A percentile compares a stretch with the other conserved stretches of the same genome.
Evolutionary conservation across 2,329 filamentous ascomycete species (phyloP).

Genomic region (Tolypocladium guangdongense): DNA sequence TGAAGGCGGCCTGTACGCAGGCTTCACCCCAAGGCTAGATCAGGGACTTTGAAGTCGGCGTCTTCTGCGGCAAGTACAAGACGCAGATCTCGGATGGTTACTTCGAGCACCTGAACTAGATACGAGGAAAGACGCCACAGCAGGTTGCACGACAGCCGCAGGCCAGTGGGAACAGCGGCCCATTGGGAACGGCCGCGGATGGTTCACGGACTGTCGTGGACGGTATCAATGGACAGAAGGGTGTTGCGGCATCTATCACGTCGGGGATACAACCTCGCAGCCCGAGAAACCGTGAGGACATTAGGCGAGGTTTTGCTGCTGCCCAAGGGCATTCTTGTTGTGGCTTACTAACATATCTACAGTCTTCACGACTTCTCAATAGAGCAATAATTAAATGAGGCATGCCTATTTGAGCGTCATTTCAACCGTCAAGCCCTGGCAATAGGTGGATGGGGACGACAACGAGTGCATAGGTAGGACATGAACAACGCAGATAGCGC

Average conservation of each 20-base stretch:
- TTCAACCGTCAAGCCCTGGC: too few species aligned
- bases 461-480: not conserved
- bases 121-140: constrained; percentile 51
- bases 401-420: not conserved
- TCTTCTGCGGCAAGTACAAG: constrained; percentile 81
- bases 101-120: constrained; percentile 65
- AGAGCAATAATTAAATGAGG: not conserved
- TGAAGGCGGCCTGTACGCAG: constrained; percentile 70
- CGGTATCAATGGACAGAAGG: not conserved
- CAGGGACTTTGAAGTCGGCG: constrained; percentile 74
- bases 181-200: not conserved
- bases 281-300: not conserved
- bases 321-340: not conserved
- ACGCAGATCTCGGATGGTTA: constrained; percentile 72
- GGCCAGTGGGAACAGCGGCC: not conserved
- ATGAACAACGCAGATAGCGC: not conserved
- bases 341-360: not conserved
- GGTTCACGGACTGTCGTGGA: not conserved
- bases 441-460: too few species aligned
- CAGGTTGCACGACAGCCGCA: not conserved
- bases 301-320: not conserved
- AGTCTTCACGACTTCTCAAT: constrained; percentile 2
- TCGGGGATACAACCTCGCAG: not conserved
- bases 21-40: constrained; percentile 45
- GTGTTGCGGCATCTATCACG: not conserved